Conservation (phyloP, 2,329 filamentous ascomycete genomes). For the Raffaelea deltoideospora region DNA sequence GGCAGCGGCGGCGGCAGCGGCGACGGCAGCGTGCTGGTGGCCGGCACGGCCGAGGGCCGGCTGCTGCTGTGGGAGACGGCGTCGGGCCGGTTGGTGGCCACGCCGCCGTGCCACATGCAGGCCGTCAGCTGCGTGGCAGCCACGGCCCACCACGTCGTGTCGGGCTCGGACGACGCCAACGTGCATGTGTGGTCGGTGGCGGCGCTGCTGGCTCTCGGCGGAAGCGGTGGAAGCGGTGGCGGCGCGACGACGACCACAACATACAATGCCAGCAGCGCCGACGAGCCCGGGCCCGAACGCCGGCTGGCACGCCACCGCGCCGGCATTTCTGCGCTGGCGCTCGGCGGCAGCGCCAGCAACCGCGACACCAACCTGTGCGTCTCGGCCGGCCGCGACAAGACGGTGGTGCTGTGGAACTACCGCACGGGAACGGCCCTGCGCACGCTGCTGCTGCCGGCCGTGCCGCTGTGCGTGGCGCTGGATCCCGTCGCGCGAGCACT, state of each 20-base stretch:
- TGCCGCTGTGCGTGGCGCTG: constrained; percentile 56
- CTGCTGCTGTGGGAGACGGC: constrained; percentile 83
- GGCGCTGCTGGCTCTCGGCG: constrained; percentile 45
- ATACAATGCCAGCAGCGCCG: too few species aligned
- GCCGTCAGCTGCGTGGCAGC: constrained; percentile 61
- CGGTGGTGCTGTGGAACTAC: constrained; percentile 88
- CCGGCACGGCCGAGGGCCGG: constrained; percentile 75
- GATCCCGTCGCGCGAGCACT: constrained; percentile 75
- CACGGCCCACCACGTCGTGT: constrained; percentile 58
- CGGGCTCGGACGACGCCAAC: constrained; percentile 73
- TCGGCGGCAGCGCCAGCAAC: constrained; percentile 48
- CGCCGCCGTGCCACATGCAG: constrained; percentile 65
- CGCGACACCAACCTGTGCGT: constrained; percentile 64
- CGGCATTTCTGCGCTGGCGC: constrained; percentile 49
- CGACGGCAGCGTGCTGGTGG: constrained; percentile 56
- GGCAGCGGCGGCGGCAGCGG: too few species aligned
- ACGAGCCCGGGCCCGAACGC: constrained; percentile 52
- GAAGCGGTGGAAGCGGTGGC: constrained; percentile 7
- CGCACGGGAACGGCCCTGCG: constrained; percentile 60
- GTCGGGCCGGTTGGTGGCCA: constrained; percentile 63
- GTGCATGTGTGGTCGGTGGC: constrained; percentile 84
- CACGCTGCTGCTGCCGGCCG: constrained; percentile 65
- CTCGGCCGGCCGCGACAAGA: constrained; percentile 73
- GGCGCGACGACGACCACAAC: too few species aligned
- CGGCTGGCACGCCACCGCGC: constrained; percentile 67